Base-by-base conservation (phyloP, 2,329 filamentous ascomycete genomes). In the Phyllosticta capitalensis region DNA sequence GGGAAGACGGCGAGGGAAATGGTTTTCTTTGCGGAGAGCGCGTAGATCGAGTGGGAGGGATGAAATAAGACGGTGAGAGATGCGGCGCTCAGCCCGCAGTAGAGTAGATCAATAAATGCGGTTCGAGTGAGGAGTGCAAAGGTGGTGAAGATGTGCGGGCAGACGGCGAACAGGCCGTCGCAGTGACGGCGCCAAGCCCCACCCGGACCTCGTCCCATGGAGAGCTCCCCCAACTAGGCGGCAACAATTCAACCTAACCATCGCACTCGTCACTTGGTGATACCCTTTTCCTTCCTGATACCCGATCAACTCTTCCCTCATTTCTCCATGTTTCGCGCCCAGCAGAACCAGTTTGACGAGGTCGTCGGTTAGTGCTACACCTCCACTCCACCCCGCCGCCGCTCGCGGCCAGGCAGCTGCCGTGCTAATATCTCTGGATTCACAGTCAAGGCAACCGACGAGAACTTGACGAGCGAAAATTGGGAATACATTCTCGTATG, bases 401-500 rank as follows among this genome's bases (percentile, higher is more conserved):
- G 26, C 6, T 9, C 60, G 6, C 9, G 48, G 19, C 21, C 52
- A n/a, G n/a, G 21, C n/a, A 52, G 22, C 19, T 17, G 9, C 10
- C 21, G 50, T 45, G 54, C 56, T 54, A 30, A 58, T 54, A 24
- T 5, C 67, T 75, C 62, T 74, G 64, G 38, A 55, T 19, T 56
- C 67, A 65, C 68, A 87, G 86, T 84, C 69, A 88, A 88, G 76
- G 92, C 94, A 70, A 99, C 94, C 60, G 94, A 99, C 76, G 94
- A 99, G 81, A 99, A 96, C 75, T 83, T 97, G 67, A 97, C 92
- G 83, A 95, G 76, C 62, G 81, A 83, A 75, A 88, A 88, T 72
- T 89, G 86, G 86, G 86, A 88, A 71, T 86, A 79, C 65, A 86
- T 87, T 65, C 76, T 87, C 67, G 80, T 82, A 77, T 64, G 75